A percentile compares a stretch with the other conserved stretches of the same genome.
Conservation (phyloP, 495 filamentous ascomycete species). For the Diplogelasinospora grovesii region DNA sequence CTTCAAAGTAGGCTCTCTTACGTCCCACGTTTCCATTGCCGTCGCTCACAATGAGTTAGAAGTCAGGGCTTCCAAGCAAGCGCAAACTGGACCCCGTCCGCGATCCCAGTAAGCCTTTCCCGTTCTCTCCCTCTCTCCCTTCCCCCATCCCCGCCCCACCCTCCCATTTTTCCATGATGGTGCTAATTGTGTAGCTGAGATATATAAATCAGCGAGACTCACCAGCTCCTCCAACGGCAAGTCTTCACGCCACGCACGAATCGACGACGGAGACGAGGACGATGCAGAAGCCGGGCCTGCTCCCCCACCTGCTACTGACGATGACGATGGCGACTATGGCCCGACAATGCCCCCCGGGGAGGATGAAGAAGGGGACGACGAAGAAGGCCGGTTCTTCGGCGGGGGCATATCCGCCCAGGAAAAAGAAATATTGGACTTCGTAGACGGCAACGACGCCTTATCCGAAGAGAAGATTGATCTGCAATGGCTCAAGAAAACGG, state of each 20-base stretch:
- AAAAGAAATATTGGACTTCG: constrained; percentile 81
- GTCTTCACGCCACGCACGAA: constrained; percentile 27
- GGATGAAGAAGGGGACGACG: constrained; percentile 68
- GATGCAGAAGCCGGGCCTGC: constrained; percentile 48
- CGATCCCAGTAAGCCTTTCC: constrained; percentile 57
- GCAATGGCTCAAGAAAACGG: constrained; percentile 75
- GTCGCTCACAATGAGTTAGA: constrained; percentile 28
- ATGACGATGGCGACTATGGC: constrained; percentile 59
- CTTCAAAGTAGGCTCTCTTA: constrained; percentile 58
- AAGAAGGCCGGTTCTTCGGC: constrained; percentile 92
- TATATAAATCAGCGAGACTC: constrained; percentile 87
- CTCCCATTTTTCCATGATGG: not conserved
- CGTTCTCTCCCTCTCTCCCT: constrained; percentile 1
- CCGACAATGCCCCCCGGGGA: constrained; percentile 59
- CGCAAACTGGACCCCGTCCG: constrained; percentile 67
- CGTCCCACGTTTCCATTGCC: not conserved
- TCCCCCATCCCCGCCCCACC: constrained; percentile 1
- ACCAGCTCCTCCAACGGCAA: constrained; percentile 44
- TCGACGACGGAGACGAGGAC: constrained; percentile 39
- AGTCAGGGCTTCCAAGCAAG: constrained; percentile 54
- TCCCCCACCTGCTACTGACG: constrained; percentile 35
- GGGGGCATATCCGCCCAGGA: constrained; percentile 79
- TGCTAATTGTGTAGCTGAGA: constrained; percentile 62
- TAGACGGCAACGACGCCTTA: constrained; percentile 57
- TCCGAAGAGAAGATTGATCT: constrained; percentile 67